Base-by-base conservation (phyloP, 1,284 basidiomycete species). In the Ustilago cynodontis region DNA sequence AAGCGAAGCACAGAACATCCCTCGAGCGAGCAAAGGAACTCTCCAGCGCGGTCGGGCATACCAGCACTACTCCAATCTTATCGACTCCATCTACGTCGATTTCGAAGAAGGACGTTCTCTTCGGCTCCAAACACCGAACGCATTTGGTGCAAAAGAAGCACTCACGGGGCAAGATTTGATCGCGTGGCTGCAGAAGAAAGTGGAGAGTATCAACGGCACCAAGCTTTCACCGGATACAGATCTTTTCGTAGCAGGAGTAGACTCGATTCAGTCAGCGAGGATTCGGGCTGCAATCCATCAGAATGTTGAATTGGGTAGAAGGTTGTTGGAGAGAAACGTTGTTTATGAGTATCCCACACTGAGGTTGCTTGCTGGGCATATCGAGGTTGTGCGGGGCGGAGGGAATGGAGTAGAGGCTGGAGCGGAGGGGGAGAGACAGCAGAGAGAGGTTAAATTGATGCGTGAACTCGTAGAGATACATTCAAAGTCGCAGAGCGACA, bases 401-500 rank as follows among this genome's bases (percentile, higher is more conserved):
- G 33, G 37, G 22, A 55, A 49, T 22, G 11, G n/a, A 1, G n/a
- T n/a, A n/a, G n/a, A n/a, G n/a, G 51, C 52, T 14, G 55, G 49
- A 13, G 58, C 49, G 3, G 58, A 70, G n/a, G 77, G 79, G 11
- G 60, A 76, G 28, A 58, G 59, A 24, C 28, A 63, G 49, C 31
- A 58, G 63, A 41, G 59, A 14, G 59, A 71, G 55, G 8, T 67
- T n/a, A 28, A 55, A n/a, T 72, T 82, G 26, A 87, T 87, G 86
- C 43, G 45, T 5, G 59, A 79, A 10, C 63, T 86, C 8, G 83
- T 82, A 9, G 65, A 76, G 4, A 84, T 80, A 61, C 87, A 86
- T 52, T 72, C 83, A 28, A 18, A 52, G 18, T 80, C 82, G 50
- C 31, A 29, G n/a, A 14, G 16, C 3, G 5, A n/a, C 14, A 18